A percentile compares a stretch with the other conserved stretches of the same genome.
These are phyloP conservation scores for Paecilomyces sp. DNA, from an alignment of 2,329 filamentous ascomycete genomes.

Conservation along the genomic window DNA sequence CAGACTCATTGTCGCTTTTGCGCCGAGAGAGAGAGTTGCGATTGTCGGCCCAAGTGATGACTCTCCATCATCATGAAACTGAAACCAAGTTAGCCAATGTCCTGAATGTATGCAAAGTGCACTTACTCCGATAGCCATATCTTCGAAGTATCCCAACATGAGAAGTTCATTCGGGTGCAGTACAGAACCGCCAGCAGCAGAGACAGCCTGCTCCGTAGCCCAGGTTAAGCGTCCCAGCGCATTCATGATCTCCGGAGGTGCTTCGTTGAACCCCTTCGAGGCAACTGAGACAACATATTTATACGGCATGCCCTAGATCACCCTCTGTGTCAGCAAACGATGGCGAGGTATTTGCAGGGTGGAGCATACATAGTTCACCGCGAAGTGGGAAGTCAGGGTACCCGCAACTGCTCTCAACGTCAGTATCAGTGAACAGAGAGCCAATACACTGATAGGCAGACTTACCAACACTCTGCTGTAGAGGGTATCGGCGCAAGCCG, in stretches of 20 bases:
- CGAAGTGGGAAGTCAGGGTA: conserved; percentile 40
- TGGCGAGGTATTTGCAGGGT: neutral
- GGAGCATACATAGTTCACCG: conserved; percentile 40
- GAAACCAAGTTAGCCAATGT: neutral
- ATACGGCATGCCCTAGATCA: conserved; percentile 48
- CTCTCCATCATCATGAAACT: conserved; percentile 57
- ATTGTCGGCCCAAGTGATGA: conserved; percentile 48
- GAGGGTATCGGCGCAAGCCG: conserved; percentile 37
- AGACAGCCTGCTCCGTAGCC: conserved; percentile 40
- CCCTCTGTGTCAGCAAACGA: conserved; percentile 2
- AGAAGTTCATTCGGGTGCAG: conserved; percentile 50
- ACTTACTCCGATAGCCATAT: conserved; percentile 46
- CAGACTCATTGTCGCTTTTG: conserved; percentile 45
- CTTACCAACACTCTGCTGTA: conserved; percentile 28
- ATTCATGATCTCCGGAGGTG: conserved; percentile 35
- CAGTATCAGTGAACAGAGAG: neutral
- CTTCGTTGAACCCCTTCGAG: conserved; percentile 35
- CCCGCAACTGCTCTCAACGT: conserved; percentile 20
- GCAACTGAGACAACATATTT: conserved; percentile 50
- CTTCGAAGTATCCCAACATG: conserved; percentile 48
- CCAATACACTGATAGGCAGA: neutral
- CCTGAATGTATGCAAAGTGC: neutral
- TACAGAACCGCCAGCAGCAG: conserved; percentile 12
- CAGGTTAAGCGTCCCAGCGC: conserved; percentile 47
- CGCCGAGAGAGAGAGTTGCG: conserved; percentile 48